Evolutionary conservation across 306 rosid species (phyloP).

Genomic region (Begonia fuchsioides): DNA sequence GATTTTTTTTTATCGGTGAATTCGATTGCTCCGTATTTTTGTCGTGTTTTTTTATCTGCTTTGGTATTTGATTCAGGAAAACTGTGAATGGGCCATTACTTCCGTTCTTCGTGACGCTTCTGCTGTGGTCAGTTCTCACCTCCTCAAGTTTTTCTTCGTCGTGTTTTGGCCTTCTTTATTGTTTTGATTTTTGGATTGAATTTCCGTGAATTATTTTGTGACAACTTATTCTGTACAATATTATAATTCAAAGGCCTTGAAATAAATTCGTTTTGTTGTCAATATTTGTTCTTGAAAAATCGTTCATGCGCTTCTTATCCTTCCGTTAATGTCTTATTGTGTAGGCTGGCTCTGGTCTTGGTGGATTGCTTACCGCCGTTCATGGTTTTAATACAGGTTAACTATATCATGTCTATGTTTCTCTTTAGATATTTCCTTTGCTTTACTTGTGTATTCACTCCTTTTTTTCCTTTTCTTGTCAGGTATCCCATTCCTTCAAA

Average conservation of each 20-base stretch:
- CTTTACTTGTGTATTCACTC: no score
- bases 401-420: background rate
- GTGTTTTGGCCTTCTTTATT: no score
- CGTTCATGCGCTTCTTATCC: no score
- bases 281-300: no score
- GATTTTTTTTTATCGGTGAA: no score
- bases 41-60: no score
- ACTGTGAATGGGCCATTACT: constrained; percentile 68
- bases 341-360: constrained; percentile 80
- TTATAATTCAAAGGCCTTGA: no score
- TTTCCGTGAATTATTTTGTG: no score
- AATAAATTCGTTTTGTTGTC: no score
- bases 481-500: constrained; percentile 83
- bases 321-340: background rate
- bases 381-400: constrained; percentile 64
- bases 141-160: no score
- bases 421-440: background rate
- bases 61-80: constrained; percentile 27
- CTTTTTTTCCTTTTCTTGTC: background rate
- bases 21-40: background rate
- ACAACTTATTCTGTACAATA: no score
- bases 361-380: constrained; percentile 69
- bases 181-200: no score
- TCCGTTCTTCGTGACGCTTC: constrained; percentile 61
- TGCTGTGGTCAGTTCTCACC: constrained; percentile 42